Evolutionary conservation across 2,329 filamentous ascomycete genomes (phyloP).

Genomic region (Aspergillus quadricinctus): DNA sequence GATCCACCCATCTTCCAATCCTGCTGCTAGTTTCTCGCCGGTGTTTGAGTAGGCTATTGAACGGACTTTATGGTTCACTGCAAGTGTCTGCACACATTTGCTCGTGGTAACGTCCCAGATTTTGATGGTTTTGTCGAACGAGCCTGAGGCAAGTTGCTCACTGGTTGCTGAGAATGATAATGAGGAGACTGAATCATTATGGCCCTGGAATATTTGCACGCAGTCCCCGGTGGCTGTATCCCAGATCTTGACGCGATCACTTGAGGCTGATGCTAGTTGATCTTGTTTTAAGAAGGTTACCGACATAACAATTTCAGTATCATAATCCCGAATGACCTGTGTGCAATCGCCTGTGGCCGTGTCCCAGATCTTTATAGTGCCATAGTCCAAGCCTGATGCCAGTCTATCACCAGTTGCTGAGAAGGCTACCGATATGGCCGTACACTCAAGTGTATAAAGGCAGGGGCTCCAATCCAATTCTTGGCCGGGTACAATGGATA

Average conservation of each 20-base stretch:
- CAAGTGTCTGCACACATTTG: no score
- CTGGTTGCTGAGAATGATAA: neutral
- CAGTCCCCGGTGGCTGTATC: neutral
- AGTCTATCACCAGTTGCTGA: neutral
- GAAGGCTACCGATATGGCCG: neutral
- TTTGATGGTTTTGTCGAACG: neutral
- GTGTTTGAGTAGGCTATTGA: no score
- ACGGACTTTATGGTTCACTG: no score
- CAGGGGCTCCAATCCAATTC: no score
- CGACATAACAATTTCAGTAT: no score
- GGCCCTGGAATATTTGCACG: neutral
- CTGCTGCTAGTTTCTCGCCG: no score
- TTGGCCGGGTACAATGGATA: no score
- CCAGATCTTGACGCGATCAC: neutral
- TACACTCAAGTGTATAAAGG: no score
- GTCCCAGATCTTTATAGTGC: neutral
- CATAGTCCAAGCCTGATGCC: neutral
- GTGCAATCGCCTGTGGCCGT: slow-evolving; percentile 1
- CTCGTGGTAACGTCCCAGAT: neutral
- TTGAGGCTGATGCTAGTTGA: neutral
- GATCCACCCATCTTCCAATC: no score
- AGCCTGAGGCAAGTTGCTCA: neutral
- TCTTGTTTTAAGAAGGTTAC: slow-evolving; percentile 3
- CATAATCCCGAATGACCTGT: slow-evolving; percentile 1
- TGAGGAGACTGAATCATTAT: neutral